phyloP scores from a whole-genome alignment of 106 monocot species.

The Alisma plantagoaquatica region DNA sequence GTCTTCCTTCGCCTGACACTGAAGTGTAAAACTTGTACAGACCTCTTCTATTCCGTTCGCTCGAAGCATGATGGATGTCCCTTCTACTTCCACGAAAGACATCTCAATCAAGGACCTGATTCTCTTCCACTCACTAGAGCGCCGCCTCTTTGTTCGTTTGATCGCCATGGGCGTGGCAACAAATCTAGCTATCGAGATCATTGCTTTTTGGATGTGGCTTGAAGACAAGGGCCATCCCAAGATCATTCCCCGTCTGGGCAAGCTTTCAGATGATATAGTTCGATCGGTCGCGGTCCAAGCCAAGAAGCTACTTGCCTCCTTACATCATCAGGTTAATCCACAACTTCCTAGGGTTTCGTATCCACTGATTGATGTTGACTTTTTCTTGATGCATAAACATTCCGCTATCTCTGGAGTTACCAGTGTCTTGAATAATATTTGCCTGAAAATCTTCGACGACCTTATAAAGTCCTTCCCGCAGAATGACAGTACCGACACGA shows the following conservation, averaged over 20 bases:
- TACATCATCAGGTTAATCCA: background rate
- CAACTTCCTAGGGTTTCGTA: conserved; percentile 1
- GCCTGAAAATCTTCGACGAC: conserved; percentile 12
- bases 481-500: too few relatives aligned
- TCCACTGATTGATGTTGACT: conserved; percentile 20
- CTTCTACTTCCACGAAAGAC: background rate
- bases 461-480: too few relatives aligned
- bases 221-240: conserved; percentile 20
- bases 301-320: conserved; percentile 14
- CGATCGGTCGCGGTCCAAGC: conserved; percentile 8
- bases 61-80: conserved; percentile 5
- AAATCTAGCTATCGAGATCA: conserved; percentile 29
- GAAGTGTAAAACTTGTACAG: too few relatives aligned
- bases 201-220: conserved; percentile 64
- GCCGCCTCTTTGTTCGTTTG: conserved; percentile 31
- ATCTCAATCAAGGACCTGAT: conserved; percentile 11
- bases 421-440: conserved; percentile 3
- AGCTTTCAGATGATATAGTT: conserved; percentile 3
- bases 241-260: conserved; percentile 12
- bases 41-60: too few relatives aligned
- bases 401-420: conserved; percentile 5
- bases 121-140: conserved; percentile 28
- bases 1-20: too few relatives aligned
- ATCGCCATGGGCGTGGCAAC: conserved; percentile 23
- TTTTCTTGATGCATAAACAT: conserved; percentile 15